Percentiles rank a stretch among this genome's conserved stretches.
Evolutionary conservation across 441 rosid species (phyloP).

Genomic region (Raphanus hybrid): DNA sequence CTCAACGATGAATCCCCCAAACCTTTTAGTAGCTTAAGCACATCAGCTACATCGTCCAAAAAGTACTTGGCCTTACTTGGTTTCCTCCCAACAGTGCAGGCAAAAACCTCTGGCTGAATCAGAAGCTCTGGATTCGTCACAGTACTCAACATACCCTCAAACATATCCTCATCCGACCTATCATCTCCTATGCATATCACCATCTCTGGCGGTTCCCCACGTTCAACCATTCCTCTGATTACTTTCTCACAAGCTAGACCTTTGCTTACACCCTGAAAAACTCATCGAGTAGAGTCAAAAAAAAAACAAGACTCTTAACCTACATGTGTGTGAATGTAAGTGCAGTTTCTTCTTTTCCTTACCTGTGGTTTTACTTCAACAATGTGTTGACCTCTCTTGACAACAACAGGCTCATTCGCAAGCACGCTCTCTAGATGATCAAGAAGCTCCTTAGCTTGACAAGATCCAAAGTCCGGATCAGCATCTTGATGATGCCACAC

Average conservation of each 20-base stretch:
- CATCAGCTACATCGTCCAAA: slow-evolving; percentile 48
- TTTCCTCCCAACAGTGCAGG: slow-evolving; percentile 55
- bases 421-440: slow-evolving; percentile 83
- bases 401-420: slow-evolving; percentile 60
- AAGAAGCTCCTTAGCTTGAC: slow-evolving; percentile 82
- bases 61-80: slow-evolving; percentile 60
- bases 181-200: slow-evolving; percentile 62
- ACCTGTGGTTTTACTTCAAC: too few species aligned
- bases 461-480: slow-evolving; percentile 84
- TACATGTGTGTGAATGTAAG: neutral
- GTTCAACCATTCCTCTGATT: slow-evolving; percentile 42
- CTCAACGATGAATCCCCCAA: slow-evolving; percentile 45
- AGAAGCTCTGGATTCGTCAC: slow-evolving; percentile 44
- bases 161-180: slow-evolving; percentile 64
- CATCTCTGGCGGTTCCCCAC: slow-evolving; percentile 50
- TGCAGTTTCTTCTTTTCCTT: neutral
- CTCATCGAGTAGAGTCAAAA: neutral
- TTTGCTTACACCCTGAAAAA: slow-evolving; percentile 55
- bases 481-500: slow-evolving; percentile 93
- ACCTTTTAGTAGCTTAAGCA: slow-evolving; percentile 52
- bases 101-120: slow-evolving; percentile 49
- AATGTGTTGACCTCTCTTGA: too few species aligned
- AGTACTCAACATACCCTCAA: slow-evolving; percentile 49
- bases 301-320: neutral
- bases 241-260: slow-evolving; percentile 56